Base-by-base conservation (phyloP, 352 stramenopile genomes). In the Pilasporangium apinafurcum region DNA sequence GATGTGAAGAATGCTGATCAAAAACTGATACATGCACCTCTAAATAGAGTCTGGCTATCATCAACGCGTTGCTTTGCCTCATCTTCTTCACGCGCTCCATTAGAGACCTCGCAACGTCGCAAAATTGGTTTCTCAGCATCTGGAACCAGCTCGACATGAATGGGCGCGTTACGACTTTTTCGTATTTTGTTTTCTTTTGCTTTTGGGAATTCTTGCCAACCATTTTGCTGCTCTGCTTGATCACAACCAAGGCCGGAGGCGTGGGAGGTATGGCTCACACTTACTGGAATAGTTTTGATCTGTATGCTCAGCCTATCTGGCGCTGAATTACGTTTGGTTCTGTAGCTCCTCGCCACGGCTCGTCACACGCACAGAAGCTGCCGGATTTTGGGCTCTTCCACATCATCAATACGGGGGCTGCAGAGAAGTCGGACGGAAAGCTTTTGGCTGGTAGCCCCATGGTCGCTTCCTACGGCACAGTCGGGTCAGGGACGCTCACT, bases 131-230 rank as follows among this genome's bases (percentile, higher is more conserved):
- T 40, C 58, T 92, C 12, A 88, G 74, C 51, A 89, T 92, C 29
- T 84, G 76, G 72, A 92, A 92, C 54, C 83, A 86, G 44, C 51
- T 92, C 29, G 80, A 92, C 44, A 86, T 90, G 74, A 89, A 84
- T 33, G 78, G 77, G 44, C 71, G 79, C 38, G 78, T 91, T 43
- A 88, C 78, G 25, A 82, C 77, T 27, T 77, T 86, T 30, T 63
- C 63, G 12, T 87, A 81, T 54, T 92, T 92, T 44, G 48, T 88
- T 8, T 86, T 90, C 59, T 91, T 91, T 53, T 89, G 79, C 65
- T 86, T 91, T 43, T 92, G 81, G 81, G 81, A 92, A 56, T 90
- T 92, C 44, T 49, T 92, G 24, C 81, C 81, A 8, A 92, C 81
- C 17, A 53, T 92, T 25, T 44, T 92, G 26, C 46, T 92, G 56